Percentiles rank a stretch among this genome's conserved stretches.
phyloP scores from a whole-genome alignment of 2,329 filamentous ascomycete genomes.

The Ophiosphaerella narmari region DNA sequence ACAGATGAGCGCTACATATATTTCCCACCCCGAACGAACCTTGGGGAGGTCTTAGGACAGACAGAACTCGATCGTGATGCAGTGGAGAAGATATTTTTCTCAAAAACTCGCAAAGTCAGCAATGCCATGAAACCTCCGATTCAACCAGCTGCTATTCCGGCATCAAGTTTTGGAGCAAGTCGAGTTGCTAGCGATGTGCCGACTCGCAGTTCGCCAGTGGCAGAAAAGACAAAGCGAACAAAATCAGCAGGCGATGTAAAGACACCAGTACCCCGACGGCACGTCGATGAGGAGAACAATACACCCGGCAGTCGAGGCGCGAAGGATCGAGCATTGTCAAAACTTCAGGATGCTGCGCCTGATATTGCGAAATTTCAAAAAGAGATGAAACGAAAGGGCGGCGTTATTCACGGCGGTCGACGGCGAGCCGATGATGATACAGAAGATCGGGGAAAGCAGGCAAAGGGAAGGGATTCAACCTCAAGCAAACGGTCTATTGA shows the following conservation, averaged over 20 bases:
- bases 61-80: slow-evolving; percentile 77
- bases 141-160: slow-evolving; percentile 21
- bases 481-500: slow-evolving; percentile 52
- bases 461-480: slow-evolving; percentile 45
- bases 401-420: slow-evolving; percentile 62
- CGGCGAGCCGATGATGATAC: slow-evolving; percentile 47
- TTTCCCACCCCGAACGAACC: slow-evolving; percentile 86
- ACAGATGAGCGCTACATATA: slow-evolving; percentile 78
- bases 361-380: slow-evolving; percentile 93
- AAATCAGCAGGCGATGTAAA: slow-evolving; percentile 39
- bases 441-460: slow-evolving; percentile 33
- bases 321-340: slow-evolving; percentile 80
- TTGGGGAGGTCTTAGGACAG: slow-evolving; percentile 90
- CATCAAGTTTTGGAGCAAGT: slow-evolving; percentile 22
- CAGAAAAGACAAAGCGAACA: slow-evolving; percentile 33
- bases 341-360: slow-evolving; percentile 74
- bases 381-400: slow-evolving; percentile 81
- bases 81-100: slow-evolving; percentile 71
- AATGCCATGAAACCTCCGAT: slow-evolving; percentile 27
- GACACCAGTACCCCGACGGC: slow-evolving; percentile 56
- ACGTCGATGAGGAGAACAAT: slow-evolving; percentile 70
- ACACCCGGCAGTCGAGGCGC: slow-evolving; percentile 86
- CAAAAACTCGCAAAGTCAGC: slow-evolving; percentile 28
- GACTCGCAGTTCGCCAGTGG: slow-evolving; percentile 28
- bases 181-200: slow-evolving; percentile 22